Evolutionary conservation across 2,329 filamentous ascomycete species (phyloP).

Genomic region (Pyrenochaeta sp.): DNA sequence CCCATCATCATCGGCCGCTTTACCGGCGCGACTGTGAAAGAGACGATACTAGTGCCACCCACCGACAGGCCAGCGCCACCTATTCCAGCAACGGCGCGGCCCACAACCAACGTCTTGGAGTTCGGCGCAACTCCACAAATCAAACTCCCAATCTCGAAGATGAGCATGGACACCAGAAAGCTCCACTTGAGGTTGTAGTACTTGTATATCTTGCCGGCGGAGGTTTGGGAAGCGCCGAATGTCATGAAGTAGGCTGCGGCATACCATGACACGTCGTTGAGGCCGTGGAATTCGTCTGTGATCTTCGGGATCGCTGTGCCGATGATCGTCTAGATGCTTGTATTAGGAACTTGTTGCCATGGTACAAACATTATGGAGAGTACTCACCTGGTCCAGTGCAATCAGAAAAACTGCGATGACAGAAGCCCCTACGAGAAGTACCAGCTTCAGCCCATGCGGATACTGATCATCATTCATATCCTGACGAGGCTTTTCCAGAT

Average conservation of each 20-base stretch:
- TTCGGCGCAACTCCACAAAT: conserved; percentile 57
- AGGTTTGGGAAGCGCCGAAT: conserved; percentile 54
- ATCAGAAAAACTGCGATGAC: background rate
- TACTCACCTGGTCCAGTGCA: background rate
- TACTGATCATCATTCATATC: background rate
- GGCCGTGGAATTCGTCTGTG: conserved; percentile 33
- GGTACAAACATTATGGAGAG: background rate
- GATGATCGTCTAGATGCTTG: conserved; percentile 31
- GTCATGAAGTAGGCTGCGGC: conserved; percentile 55
- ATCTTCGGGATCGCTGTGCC: conserved; percentile 41
- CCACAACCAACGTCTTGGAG: conserved; percentile 49
- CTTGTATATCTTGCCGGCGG: conserved; percentile 58
- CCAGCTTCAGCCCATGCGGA: background rate
- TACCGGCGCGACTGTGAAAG: conserved; percentile 51
- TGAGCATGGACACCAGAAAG: conserved; percentile 44
- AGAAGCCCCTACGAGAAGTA: background rate
- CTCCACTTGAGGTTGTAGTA: conserved; percentile 52
- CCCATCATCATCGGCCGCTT: conserved; percentile 52
- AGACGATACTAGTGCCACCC: conserved; percentile 53
- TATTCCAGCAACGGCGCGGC: conserved; percentile 51
- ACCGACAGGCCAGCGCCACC: conserved; percentile 48
- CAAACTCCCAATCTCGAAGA: conserved; percentile 65
- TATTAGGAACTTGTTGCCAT: background rate
- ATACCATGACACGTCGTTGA: conserved; percentile 37
- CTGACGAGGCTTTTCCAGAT: background rate